Conservation (phyloP, 2,329 filamentous ascomycete genomes). For the Xylaria sp. region DNA sequence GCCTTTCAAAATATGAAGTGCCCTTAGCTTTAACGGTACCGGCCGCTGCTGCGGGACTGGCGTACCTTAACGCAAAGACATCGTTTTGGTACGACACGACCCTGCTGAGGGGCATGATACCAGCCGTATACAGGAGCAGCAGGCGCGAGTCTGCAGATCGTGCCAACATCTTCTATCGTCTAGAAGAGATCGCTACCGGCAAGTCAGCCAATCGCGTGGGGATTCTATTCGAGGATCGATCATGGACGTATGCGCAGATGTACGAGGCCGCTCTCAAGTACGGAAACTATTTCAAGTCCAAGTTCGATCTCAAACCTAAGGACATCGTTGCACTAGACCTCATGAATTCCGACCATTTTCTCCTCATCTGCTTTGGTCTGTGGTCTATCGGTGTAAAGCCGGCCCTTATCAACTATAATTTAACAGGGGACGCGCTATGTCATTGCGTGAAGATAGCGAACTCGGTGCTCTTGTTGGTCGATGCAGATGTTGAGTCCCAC, state of each 20-base stretch:
- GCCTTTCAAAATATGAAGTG: conserved; percentile 51
- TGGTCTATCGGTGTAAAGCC: conserved; percentile 87
- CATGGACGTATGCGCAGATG: conserved; percentile 79
- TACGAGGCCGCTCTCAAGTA: conserved; percentile 79
- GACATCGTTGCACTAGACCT: conserved; percentile 86
- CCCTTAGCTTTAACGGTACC: conserved; percentile 67
- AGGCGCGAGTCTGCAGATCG: conserved; percentile 67
- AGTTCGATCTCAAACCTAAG: conserved; percentile 70
- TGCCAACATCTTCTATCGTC: conserved; percentile 77
- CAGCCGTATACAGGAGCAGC: conserved; percentile 56
- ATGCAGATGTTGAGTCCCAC: conserved; percentile 66
- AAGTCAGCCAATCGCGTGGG: conserved; percentile 65
- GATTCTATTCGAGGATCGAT: conserved; percentile 74
- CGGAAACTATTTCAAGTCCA: conserved; percentile 77
- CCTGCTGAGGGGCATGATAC: conserved; percentile 66
- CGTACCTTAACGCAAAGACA: conserved; percentile 81
- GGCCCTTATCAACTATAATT: conserved; percentile 89
- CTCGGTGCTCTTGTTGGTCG: conserved; percentile 75
- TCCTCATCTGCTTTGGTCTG: conserved; percentile 80
- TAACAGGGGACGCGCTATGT: conserved; percentile 74
- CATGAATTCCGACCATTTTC: conserved; percentile 81
- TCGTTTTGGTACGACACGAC: conserved; percentile 73
- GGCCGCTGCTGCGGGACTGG: conserved; percentile 73
- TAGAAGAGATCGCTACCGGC: conserved; percentile 73
- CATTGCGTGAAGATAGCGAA: conserved; percentile 80